Evolutionary conservation across 2,329 filamentous ascomycete genomes (phyloP), one percentile per base, ranked within the genome.

Genomic region (Aspergillus novofumigatus): DNA sequence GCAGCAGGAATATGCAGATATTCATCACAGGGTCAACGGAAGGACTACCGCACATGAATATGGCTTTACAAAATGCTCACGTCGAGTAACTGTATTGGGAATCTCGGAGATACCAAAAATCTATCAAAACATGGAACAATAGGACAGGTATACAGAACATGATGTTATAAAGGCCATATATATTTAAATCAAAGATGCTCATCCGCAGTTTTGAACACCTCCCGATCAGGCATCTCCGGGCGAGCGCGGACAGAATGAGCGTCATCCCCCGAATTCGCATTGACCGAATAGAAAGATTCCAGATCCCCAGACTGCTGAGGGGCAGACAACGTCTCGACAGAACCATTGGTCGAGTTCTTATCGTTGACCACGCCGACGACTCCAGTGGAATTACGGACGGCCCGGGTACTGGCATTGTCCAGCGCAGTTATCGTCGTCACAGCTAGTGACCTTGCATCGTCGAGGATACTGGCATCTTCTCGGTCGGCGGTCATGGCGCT

Each of bases 321-420:
- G 14, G 60, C 50, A 17, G 69, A 68, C 23, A 63, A 50, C 14
- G 66, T 67, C 49, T 72, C 69, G 17, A 60, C 59, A 6, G 70
- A 72, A 3, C 52, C 48, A 57, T 62, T 61, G 1, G 59, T 53
- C 7, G 60, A 65, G 1, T 66, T 65, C 3, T 52, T 53, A 20
- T 59, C 52, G 14, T 53, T 58, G 4, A 69, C 20, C 3, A 59
- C 44, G 17, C 61, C 59, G 14, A 72, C 58, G 1, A 74, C 64
- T 5, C 72, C 72, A 17, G 52, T 63, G 1, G 69, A 68, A 28
- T 68, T 53, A 1, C 65, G 42, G 0, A 72, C 66, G 17, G 70
- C 70, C 7, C 68, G 67, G 1, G 65, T 72, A 45, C 70, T 72
- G 3, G 66, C 70, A 1, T 59, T 61, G 51, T 72, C 70, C 3